Evolutionary conservation across 139 green algal genomes (phyloP), one percentile per base, ranked within the genome.

Genomic region (Volvox reticuliferus): DNA sequence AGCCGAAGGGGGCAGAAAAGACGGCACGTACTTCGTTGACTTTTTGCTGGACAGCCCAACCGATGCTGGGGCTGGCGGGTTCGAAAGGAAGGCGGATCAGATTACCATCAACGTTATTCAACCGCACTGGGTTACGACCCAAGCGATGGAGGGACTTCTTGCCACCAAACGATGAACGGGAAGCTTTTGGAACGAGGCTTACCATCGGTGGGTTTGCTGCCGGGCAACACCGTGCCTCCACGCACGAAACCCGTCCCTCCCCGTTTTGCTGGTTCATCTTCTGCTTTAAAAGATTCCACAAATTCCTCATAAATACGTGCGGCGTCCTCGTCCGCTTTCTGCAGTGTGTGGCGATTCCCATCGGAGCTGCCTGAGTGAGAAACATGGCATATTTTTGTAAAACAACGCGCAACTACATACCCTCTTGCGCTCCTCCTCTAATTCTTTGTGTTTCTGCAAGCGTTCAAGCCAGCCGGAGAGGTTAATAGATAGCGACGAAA

Each of bases 291-390:
- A 1, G 95, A 97, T 28, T 98, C 96, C 17, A 98, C 98, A 92
- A 99, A 99, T 71, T 99, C 97, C 35, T 98, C 95, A 92, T 99
- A 99, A 6, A 99, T 85, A 50, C 94, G 94, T 0, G 96, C 97
- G 16, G 98, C 97, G 89, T 99, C 98, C 88, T 94, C 96, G 37
- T 98, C 95, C 20, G 94, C 95, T 88, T 95, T 94, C 96, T 98
- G 95, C 88, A 85, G 75, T 73, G 65, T 16, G 65, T 73, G 12
- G 21, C 65, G 24, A 73, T 73, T 16, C 21, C 12, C 37, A 22
- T 69, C 12, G 36, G 22, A 32, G 17, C 18, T 22, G 28, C 16
- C 76, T 82, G 76, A 84, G 20, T 44, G 37, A 55, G 32, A 50
- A 55, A 30, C 18, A 2, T 12, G 30, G 17, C 21, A 73, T 19